Evolutionary conservation across 305 asterid species (phyloP).

Genomic region (Fraxinus xanthoxyloides): DNA sequence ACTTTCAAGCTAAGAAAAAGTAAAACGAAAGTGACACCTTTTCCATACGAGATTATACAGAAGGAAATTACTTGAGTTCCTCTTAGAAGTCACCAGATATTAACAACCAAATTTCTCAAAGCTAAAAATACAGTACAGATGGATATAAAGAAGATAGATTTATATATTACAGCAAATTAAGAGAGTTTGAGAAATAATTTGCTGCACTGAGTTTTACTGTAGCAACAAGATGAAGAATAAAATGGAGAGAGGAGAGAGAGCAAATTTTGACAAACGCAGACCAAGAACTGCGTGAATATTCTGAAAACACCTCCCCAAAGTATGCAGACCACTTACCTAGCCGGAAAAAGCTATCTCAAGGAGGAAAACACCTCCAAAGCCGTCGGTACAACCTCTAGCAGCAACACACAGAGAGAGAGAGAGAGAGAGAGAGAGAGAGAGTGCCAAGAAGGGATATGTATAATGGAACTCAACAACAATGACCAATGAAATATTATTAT

Average conservation of each 20-base stretch:
- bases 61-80: background rate
- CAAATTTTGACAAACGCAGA: background rate
- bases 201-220: background rate
- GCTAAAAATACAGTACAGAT: background rate
- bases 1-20: constrained; percentile 8
- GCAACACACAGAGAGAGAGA: background rate
- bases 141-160: background rate
- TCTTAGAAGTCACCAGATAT: background rate
- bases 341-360: constrained; percentile 7
- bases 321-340: constrained; percentile 7
- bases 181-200: background rate
- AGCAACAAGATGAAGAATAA: background rate
- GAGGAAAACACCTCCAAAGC: constrained; percentile 21
- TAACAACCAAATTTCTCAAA: background rate
- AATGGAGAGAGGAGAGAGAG: background rate
- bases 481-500: constrained; percentile 25
- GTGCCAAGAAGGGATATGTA: background rate
- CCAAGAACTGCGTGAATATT: background rate
- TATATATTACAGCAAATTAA: background rate
- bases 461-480: constrained; percentile 16
- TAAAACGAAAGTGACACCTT: constrained; percentile 27
- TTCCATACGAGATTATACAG: constrained; percentile 13
- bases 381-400: constrained; percentile 33
- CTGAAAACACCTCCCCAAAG: background rate
- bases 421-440: constrained; percentile 16